Percentiles rank a stretch among this genome's conserved stretches.
Conservation (phyloP, 352 stramenopile genomes). For the Pythium phragmitis region DNA sequence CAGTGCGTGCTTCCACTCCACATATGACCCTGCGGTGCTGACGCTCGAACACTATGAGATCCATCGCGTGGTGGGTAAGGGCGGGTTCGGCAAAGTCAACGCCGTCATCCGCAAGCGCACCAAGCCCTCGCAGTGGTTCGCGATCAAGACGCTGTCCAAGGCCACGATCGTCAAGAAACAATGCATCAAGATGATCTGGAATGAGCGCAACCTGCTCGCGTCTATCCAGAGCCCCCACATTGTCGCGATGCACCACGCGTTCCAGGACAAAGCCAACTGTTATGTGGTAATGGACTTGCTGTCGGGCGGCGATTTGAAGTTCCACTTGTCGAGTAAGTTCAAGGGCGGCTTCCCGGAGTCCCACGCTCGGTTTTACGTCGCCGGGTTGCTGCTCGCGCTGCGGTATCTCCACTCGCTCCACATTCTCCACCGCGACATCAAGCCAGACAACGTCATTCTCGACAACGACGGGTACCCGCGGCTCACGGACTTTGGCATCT, state of each 20-base stretch:
- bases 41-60: conserved; percentile 63
- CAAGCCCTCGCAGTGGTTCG: conserved; percentile 52
- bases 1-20: conserved; percentile 23
- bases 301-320: conserved; percentile 72
- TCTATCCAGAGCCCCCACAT: conserved; percentile 46
- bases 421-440: conserved; percentile 82
- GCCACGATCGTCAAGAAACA: conserved; percentile 54
- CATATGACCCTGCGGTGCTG: conserved; percentile 40
- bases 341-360: conserved; percentile 57
- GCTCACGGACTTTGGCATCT: conserved; percentile 75
- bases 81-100: conserved; percentile 77
- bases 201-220: conserved; percentile 68
- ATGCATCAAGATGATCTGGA: conserved; percentile 74
- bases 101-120: conserved; percentile 65
- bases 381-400: conserved; percentile 57
- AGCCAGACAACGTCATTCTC: conserved; percentile 86
- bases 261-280: conserved; percentile 63
- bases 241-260: conserved; percentile 67
- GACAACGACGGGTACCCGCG: conserved; percentile 74
- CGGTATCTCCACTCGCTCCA: conserved; percentile 61
- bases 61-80: conserved; percentile 64
- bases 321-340: conserved; percentile 46
- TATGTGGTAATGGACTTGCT: conserved; percentile 82
- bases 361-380: conserved; percentile 59
- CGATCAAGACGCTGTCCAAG: conserved; percentile 74